Percentiles rank a stretch among this genome's conserved stretches.
phyloP scores from a whole-genome alignment of 495 filamentous ascomycete genomes.

The Tuber aestivum region DNA sequence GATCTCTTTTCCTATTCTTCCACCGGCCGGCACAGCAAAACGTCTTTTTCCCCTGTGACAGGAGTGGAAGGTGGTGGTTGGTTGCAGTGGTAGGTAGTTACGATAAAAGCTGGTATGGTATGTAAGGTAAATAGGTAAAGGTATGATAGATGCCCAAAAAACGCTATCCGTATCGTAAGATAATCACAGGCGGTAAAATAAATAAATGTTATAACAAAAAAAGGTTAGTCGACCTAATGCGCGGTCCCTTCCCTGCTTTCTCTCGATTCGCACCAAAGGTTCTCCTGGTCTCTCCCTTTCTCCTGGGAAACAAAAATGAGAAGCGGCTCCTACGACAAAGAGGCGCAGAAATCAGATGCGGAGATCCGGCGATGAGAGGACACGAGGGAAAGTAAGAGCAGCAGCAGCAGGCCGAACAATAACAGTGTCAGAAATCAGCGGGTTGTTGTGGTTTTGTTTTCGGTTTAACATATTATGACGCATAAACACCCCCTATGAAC shows the following conservation, averaged over 20 bases:
- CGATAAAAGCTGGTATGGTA: not conserved
- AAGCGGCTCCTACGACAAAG: not conserved
- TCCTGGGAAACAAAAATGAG: not conserved
- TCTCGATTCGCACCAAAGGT: not conserved
- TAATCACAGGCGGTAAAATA: not conserved
- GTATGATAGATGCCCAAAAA: conserved; percentile 1
- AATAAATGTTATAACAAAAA: not conserved
- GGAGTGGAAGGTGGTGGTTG: not conserved
- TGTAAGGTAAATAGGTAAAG: not conserved
- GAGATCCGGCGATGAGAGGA: conserved; percentile 18
- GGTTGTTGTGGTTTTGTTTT: conserved; percentile 37
- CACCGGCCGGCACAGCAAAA: conserved; percentile 1
- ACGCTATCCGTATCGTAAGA: not conserved
- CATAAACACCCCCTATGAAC: conserved; percentile 41
- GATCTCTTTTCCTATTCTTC: conserved; percentile 17
- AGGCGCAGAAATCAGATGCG: conserved; percentile 32
- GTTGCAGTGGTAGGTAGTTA: not conserved
- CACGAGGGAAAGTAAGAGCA: conserved; percentile 18
- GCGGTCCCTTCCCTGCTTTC: not conserved
- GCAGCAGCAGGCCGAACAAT: conserved; percentile 29
- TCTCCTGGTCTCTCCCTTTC: not conserved
- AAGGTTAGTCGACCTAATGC: not conserved
- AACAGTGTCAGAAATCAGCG: conserved; percentile 24
- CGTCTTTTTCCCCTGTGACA: not conserved
- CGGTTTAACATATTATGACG: conserved; percentile 37